A percentile compares a stretch with the other conserved stretches of the same genome.
Conservation (phyloP, 2,329 filamentous ascomycete genomes). For the Epichloe amarillans region DNA sequence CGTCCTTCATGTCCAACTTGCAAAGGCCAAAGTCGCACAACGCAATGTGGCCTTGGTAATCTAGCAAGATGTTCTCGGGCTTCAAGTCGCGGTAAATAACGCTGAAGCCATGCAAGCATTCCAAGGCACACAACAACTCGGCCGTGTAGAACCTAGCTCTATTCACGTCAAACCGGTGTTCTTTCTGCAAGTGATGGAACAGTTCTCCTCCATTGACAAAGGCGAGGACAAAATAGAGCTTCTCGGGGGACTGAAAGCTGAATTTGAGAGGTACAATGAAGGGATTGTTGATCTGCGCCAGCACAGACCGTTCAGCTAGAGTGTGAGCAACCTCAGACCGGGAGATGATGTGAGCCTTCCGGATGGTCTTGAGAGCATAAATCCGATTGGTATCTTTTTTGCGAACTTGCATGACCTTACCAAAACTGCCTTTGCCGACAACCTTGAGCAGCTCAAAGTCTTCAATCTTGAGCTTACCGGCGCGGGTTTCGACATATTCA, state of each 20-base stretch:
- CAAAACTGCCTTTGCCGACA: conserved; percentile 94
- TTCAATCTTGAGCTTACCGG: conserved; percentile 82
- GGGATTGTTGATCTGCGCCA: conserved; percentile 98
- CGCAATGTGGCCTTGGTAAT: conserved; percentile 95
- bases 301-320: conserved; percentile 88
- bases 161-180: conserved; percentile 96
- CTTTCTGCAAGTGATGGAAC: conserved; percentile 93
- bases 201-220: conserved; percentile 97
- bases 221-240: conserved; percentile 90
- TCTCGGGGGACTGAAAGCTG: conserved; percentile 97
- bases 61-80: conserved; percentile 89
- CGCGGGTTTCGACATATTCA: conserved; percentile 85
- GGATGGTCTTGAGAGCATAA: conserved; percentile 98
- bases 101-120: conserved; percentile 95
- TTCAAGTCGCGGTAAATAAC: conserved; percentile 76
- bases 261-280: conserved; percentile 99
- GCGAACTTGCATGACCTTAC: conserved; percentile 98
- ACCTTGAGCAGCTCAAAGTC: conserved; percentile 97
- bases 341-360: conserved; percentile 97
- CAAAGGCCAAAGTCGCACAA: conserved; percentile 96
- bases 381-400: conserved; percentile 97
- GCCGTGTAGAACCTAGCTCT: conserved; percentile 94
- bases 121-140: conserved; percentile 85
- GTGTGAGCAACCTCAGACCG: conserved; percentile 96
- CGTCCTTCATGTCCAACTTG: conserved; percentile 98